Evolutionary conservation across 2,329 filamentous ascomycete species (phyloP), one percentile per base, ranked within the genome.

Genomic region (Aspergillus aculeatus): DNA sequence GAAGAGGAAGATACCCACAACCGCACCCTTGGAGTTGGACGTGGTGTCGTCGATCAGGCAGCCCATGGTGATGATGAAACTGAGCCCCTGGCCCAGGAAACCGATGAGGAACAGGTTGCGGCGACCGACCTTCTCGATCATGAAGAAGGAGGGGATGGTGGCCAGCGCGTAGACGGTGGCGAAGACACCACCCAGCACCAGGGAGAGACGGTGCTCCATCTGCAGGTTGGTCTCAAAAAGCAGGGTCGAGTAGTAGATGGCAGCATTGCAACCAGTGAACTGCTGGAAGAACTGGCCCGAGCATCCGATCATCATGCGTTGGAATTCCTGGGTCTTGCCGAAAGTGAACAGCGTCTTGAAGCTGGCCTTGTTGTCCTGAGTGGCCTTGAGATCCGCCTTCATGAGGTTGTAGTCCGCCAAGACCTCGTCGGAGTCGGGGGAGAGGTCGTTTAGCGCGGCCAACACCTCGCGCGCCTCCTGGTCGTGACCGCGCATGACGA

Each of bases 1-100:
- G 73, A 88, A 89, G 4, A 84, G 82, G 74, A 89, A 89, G 31
- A 89, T 75, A 58, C 86, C 86, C 1, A 88, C 85, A 7, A 79
- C 67, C 19, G 73, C 73, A 59, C 74, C 74, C 62, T 74, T 73
- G 21, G 73, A 61, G n/a, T 67, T 69, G 16, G 59, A 21, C 9
- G 50, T 31, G 21, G 31, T 69, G 1, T 59, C 55, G 2, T 67
- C 60, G 41, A 74, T 71, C 62, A 76, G 55, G 47, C 74, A 76
- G 21, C 63, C 70, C 24, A 76, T 70, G 6, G 70, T 72, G 50
- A 76, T 73, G 5, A 73, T 61, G 51, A 75, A 71, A 29, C 64
- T 65, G 10, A 71, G 65, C 24, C 76, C 65, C 55, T 77, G 77
- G 29, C 76, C 73, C 1, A 68, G 26, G 47, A 66, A 69, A 47